Percentiles rank a stretch among this genome's conserved stretches.
These are phyloP conservation scores for Xerocomus amazonicus DNA, from an alignment of 1,284 basidiomycete species.

Conservation along the genomic window DNA sequence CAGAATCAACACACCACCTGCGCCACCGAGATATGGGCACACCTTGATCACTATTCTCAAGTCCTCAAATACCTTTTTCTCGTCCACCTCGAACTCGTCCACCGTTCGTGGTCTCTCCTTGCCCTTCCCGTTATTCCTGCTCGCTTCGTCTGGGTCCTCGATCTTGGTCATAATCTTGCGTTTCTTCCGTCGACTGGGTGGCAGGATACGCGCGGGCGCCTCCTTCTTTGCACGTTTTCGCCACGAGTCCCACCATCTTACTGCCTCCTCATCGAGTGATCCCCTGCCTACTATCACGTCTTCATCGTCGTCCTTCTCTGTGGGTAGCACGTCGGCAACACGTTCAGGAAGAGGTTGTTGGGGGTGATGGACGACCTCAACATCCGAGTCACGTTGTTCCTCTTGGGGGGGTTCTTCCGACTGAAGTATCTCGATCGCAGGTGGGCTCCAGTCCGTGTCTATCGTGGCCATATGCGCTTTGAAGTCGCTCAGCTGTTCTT, in stretches of 20 bases:
- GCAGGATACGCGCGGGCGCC: constrained; percentile 20
- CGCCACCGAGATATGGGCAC: constrained; percentile 23
- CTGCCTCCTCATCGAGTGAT: constrained; percentile 47
- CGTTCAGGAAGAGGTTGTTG: constrained; percentile 6
- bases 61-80: constrained; percentile 68
- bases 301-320: constrained; percentile 23
- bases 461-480: constrained; percentile 56
- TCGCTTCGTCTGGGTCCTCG: constrained; percentile 33
- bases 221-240: constrained; percentile 40
- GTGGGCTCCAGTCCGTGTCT: constrained; percentile 37
- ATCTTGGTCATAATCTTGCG: constrained; percentile 32
- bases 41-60: constrained; percentile 91
- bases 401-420: constrained; percentile 29
- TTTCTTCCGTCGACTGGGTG: constrained; percentile 26
- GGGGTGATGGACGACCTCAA: constrained; percentile 29
- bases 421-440: constrained; percentile 20
- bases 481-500: constrained; percentile 84
- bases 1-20: constrained; percentile 5
- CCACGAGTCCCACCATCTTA: constrained; percentile 72
- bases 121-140: constrained; percentile 17
- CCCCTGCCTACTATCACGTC: constrained; percentile 40
- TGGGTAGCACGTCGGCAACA: constrained; percentile 1
- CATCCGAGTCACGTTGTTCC: constrained; percentile 36
- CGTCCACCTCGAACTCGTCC: constrained; percentile 55
- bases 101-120: constrained; percentile 44